Percentiles rank a stretch among this genome's conserved stretches.
These are phyloP conservation scores for Pseudocercospora ulei DNA, from an alignment of 2,329 filamentous ascomycete genomes.

Conservation along the genomic window DNA sequence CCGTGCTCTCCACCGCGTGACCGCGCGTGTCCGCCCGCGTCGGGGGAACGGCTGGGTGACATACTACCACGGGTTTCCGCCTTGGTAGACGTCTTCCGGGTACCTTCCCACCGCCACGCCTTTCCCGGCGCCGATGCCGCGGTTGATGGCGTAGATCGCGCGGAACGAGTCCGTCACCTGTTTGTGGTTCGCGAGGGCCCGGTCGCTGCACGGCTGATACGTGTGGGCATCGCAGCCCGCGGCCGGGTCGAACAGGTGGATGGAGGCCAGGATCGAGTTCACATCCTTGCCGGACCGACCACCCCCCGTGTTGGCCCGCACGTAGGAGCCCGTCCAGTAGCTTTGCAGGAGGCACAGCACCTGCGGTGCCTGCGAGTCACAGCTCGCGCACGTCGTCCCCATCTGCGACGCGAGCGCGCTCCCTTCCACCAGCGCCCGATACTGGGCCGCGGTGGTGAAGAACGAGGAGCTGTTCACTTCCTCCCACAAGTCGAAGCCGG, in stretches of 20 bases:
- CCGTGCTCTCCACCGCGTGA: no score
- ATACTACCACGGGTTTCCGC: constrained; percentile 62
- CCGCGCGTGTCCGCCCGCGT: no score
- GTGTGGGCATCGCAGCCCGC: constrained; percentile 56
- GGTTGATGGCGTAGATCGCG: constrained; percentile 58
- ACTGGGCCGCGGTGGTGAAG: constrained; percentile 62
- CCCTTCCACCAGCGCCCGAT: constrained; percentile 58
- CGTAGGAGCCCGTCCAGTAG: constrained; percentile 61
- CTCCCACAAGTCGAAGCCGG: constrained; percentile 71
- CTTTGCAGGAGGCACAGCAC: constrained; percentile 63
- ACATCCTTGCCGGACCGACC: constrained; percentile 60
- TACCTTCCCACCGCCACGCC: constrained; percentile 45
- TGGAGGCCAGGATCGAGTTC: constrained; percentile 53
- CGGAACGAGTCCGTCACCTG: constrained; percentile 66
- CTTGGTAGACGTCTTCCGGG: constrained; percentile 57
- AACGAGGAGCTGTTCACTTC: constrained; percentile 68
- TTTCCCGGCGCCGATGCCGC: constrained; percentile 49
- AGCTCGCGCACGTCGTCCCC: constrained; percentile 51
- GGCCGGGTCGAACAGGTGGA: constrained; percentile 56
- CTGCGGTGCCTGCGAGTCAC: constrained; percentile 56
- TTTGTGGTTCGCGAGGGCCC: constrained; percentile 61
- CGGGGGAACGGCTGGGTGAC: neutral
- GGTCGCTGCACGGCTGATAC: constrained; percentile 64
- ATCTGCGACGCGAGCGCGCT: constrained; percentile 55
- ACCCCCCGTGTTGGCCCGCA: constrained; percentile 58